phyloP scores from a whole-genome alignment of 2,329 filamentous ascomycete genomes.

The Tolypocladium guangdongense region DNA sequence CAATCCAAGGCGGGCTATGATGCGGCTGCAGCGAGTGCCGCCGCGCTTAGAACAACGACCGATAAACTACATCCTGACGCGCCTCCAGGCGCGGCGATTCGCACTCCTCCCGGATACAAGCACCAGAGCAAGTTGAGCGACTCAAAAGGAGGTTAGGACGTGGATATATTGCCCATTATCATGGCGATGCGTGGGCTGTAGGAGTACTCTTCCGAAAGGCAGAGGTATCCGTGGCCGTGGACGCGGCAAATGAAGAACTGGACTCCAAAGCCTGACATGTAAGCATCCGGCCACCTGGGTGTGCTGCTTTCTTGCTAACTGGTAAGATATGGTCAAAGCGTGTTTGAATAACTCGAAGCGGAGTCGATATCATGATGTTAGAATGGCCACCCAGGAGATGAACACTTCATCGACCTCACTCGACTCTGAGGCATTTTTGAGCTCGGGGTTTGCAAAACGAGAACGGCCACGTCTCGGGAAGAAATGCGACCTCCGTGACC shows the following conservation, averaged over 20 bases:
- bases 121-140: background rate
- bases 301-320: background rate
- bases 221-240: background rate
- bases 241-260: background rate
- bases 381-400: too few species aligned
- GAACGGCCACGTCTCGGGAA: too few species aligned
- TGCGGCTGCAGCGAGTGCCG: background rate
- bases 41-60: background rate
- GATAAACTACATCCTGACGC: background rate
- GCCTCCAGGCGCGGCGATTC: background rate
- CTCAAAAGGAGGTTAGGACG: background rate
- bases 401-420: background rate
- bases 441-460: background rate
- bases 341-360: background rate
- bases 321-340: background rate
- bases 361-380: background rate
- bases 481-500: background rate
- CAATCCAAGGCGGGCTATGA: slow-evolving; percentile 82
- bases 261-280: background rate
- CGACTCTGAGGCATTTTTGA: background rate
- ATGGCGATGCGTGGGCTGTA: background rate
- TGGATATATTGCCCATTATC: too few species aligned
- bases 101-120: background rate
- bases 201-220: background rate
- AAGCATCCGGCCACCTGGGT: background rate